Base-by-base conservation (phyloP, 768 basidiomycete genomes). In the Rhodotorula kratochvilovae region DNA sequence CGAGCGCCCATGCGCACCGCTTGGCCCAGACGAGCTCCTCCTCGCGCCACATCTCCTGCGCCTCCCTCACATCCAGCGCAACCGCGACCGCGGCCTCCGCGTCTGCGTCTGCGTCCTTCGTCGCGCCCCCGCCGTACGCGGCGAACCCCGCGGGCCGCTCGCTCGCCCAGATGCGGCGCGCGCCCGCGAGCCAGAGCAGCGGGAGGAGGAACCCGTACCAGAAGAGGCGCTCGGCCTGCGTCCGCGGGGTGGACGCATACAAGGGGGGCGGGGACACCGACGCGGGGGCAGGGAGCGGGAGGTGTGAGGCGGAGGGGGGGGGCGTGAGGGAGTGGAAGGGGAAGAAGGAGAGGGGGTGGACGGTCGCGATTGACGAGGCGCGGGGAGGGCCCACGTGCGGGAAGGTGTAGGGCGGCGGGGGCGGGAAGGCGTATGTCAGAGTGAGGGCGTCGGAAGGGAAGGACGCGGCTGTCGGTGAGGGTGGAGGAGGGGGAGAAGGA, bases 131-230 rank as follows among this genome's bases (percentile, higher is more conserved):
- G 21, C 8, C 27, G 39, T 35, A 33, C 2, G 25, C 48, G 39
- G 12, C 48, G 23, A 23, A 46, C 23, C 23, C 48, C 12, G 12
- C 29, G 11, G 59, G 59, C 17, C 45, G n/a, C 61, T 66, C 59
- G n/a, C 35, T 36, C 16, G 21, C 25, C 59, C 66, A 66, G 31
- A 68, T 55, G 19, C 61, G 61, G 1, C 33, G 5, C 0, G 35
- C 33, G 35, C 72, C 72, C 39, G 46, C 2, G 36, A 73, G 0
- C 72, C 72, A 73, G 29, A 68, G 12, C 19, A 55, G 19, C 1
- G 64, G 64, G 33, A 29, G 54, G 8, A 73, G 54, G 63, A 68
- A 66, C 7, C 72, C 72, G 55, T n/a, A 59, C 48, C 64, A 57
- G 64, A 73, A 73, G 33, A 31, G 57, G 5, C 48, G n/a, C 46